These are phyloP conservation scores for Penicillium digitatum DNA, from an alignment of 2,329 filamentous ascomycete species.

Conservation along the genomic window DNA sequence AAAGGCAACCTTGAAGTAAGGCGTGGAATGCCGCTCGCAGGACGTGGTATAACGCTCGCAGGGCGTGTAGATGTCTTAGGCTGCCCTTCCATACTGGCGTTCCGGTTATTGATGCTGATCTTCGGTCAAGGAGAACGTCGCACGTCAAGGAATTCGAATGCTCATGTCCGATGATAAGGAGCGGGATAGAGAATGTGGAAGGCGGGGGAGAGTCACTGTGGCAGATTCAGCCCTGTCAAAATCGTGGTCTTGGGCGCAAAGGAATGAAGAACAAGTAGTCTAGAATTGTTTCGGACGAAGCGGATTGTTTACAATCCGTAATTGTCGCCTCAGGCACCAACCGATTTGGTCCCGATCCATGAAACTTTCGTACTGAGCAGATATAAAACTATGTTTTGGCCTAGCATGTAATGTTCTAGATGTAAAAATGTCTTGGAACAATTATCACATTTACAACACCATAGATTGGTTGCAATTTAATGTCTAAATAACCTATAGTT, in stretches of 20 bases:
- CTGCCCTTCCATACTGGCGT: slow-evolving; percentile 34
- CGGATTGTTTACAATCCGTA: slow-evolving; percentile 11
- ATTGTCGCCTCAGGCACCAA: slow-evolving; percentile 5
- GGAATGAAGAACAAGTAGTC: neutral
- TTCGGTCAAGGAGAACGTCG: slow-evolving; percentile 8
- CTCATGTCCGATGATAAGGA: slow-evolving; percentile 3
- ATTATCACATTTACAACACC: neutral
- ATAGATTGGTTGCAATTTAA: neutral
- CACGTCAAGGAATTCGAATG: slow-evolving; percentile 1
- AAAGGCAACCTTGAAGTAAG: slow-evolving; percentile 52
- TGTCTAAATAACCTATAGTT: no score
- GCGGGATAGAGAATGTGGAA: slow-evolving; percentile 4
- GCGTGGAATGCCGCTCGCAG: slow-evolving; percentile 46
- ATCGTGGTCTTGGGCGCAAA: neutral
- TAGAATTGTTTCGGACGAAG: neutral
- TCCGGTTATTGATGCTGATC: neutral
- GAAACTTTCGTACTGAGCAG: neutral
- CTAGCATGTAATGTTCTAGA: neutral
- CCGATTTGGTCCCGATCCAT: neutral
- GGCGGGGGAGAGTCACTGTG: neutral
- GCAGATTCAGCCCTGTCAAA: neutral
- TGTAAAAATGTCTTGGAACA: no score
- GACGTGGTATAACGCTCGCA: slow-evolving; percentile 44
- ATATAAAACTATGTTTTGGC: neutral
- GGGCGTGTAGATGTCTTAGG: slow-evolving; percentile 27